Conservation (phyloP, 108 stramenopile genomes). For the Thalassiosira profunda region DNA sequence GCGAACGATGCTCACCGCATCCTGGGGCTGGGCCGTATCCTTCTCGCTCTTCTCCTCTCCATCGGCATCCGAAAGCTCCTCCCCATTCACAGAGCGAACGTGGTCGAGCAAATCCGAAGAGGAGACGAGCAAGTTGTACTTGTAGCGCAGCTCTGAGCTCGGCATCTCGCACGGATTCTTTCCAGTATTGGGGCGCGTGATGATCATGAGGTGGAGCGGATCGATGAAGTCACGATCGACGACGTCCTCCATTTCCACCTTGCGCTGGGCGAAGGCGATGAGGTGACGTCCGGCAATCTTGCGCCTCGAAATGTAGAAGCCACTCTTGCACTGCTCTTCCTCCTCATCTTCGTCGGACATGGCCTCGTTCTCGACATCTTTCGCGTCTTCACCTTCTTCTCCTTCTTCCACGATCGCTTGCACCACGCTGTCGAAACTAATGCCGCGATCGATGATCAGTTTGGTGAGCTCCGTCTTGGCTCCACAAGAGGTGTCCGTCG, state of each 20-base stretch:
- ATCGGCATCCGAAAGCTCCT: not conserved
- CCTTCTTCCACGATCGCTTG: constrained; percentile 7
- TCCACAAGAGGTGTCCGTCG: constrained; percentile 52
- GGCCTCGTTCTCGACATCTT: constrained; percentile 4
- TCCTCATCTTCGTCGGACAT: constrained; percentile 12
- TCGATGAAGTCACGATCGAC: constrained; percentile 31
- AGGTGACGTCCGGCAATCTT: constrained; percentile 52
- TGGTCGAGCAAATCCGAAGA: constrained; percentile 7
- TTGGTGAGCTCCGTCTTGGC: constrained; percentile 55
- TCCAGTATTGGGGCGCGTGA: constrained; percentile 70
- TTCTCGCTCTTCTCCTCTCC: constrained; percentile 25
- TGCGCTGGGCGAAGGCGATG: constrained; percentile 54
- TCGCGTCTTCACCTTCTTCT: not conserved
- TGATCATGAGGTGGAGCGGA: constrained; percentile 53
- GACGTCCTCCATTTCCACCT: constrained; percentile 27
- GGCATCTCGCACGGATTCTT: constrained; percentile 54
- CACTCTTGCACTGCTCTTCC: constrained; percentile 39
- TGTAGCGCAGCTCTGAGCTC: constrained; percentile 38
- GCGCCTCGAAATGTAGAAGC: constrained; percentile 51
- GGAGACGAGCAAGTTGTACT: constrained; percentile 42
- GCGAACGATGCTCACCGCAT: constrained; percentile 18
- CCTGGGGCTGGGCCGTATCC: not conserved
- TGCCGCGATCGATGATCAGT: constrained; percentile 60
- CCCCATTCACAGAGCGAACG: not conserved
- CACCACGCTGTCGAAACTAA: constrained; percentile 29